Percentiles rank a stretch among this genome's conserved stretches.
Evolutionary conservation across 441 rosid genomes (phyloP).

Genomic region (Syzygium syzygioides): DNA sequence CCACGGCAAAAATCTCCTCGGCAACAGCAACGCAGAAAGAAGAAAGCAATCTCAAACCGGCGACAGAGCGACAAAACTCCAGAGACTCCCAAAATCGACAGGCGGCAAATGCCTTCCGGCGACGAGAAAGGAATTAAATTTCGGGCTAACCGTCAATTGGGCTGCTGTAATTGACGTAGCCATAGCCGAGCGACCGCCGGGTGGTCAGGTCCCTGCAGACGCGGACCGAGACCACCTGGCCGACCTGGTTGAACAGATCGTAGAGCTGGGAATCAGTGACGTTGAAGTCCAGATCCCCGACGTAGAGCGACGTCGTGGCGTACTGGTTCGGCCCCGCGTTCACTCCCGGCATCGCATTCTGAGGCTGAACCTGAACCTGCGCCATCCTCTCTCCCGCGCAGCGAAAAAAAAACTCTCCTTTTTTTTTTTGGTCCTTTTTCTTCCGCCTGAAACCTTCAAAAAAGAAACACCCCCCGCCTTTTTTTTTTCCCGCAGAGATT

Average conservation of each 20-base stretch:
- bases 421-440: conserved; percentile 1
- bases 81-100: background rate
- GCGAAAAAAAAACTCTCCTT: background rate
- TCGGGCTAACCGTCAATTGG: conserved; percentile 58
- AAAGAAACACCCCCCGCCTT: background rate
- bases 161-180: conserved; percentile 68
- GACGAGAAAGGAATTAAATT: background rate
- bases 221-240: conserved; percentile 74
- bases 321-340: conserved; percentile 34
- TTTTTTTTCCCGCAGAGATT: conserved; percentile 16
- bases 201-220: conserved; percentile 68
- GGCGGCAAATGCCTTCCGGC: background rate
- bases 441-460: background rate
- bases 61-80: background rate
- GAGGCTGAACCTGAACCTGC: conserved; percentile 58
- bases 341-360: conserved; percentile 25
- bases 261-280: conserved; percentile 76
- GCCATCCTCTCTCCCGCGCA: conserved; percentile 36
- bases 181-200: conserved; percentile 79
- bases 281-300: conserved; percentile 73
- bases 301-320: conserved; percentile 75
- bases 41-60: background rate
- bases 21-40: background rate
- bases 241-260: conserved; percentile 66
- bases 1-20: background rate